Percentiles rank a stretch among this genome's conserved stretches.
Evolutionary conservation across 257 asterid species (phyloP).

Genomic region (Solanum chilense): DNA sequence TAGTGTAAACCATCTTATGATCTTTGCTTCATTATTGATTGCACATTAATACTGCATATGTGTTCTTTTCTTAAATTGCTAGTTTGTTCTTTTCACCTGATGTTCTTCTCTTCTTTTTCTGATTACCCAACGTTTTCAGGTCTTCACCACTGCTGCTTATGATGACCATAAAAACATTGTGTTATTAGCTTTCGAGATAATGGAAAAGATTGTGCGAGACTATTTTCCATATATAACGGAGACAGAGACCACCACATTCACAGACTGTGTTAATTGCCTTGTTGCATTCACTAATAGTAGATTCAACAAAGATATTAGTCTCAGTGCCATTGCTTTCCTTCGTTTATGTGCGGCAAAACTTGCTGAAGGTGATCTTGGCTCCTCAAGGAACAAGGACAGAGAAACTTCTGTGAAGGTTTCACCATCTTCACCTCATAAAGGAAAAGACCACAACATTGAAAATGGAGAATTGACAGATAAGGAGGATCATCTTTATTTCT

Average conservation of each 20-base stretch:
- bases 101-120: neutral
- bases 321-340: slow-evolving; percentile 93
- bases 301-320: slow-evolving; percentile 90
- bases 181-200: slow-evolving; percentile 86
- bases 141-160: slow-evolving; percentile 95
- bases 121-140: slow-evolving; percentile 38
- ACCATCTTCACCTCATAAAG: slow-evolving; percentile 60
- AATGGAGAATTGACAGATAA: slow-evolving; percentile 53
- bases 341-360: slow-evolving; percentile 94
- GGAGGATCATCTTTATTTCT: slow-evolving; percentile 85
- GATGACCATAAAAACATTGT: slow-evolving; percentile 96
- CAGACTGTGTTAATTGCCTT: slow-evolving; percentile 92
- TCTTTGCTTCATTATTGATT: neutral
- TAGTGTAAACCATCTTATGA: neutral
- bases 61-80: neutral
- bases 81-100: neutral
- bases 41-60: neutral
- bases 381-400: slow-evolving; percentile 23
- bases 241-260: slow-evolving; percentile 94
- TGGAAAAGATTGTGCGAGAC: slow-evolving; percentile 93
- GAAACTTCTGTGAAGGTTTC: slow-evolving; percentile 41
- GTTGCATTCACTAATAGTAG: slow-evolving; percentile 94
- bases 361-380: slow-evolving; percentile 84
- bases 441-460: slow-evolving; percentile 52
- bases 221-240: slow-evolving; percentile 96